Conservation (phyloP, 768 basidiomycete genomes). For the Auriscalpium orientale region DNA sequence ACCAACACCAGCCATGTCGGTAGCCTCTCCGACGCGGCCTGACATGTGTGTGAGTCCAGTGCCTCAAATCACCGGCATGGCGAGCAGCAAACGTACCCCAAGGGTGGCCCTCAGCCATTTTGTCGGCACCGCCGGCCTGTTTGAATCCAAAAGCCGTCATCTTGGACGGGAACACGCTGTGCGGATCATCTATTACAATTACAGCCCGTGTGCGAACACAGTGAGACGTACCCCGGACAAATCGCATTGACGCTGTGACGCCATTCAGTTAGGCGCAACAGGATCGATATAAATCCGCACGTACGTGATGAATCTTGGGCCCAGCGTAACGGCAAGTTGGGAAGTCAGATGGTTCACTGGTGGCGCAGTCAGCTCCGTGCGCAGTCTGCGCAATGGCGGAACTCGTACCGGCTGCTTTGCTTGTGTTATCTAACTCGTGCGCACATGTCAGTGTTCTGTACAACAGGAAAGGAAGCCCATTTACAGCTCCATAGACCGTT, state of each 20-base stretch:
- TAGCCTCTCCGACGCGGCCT: slow-evolving; percentile 60
- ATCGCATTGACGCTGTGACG: slow-evolving; percentile 69
- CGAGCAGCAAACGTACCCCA: slow-evolving; percentile 37
- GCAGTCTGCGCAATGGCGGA: background rate
- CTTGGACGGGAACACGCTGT: slow-evolving; percentile 70
- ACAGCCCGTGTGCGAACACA: background rate
- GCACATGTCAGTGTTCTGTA: background rate
- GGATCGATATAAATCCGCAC: slow-evolving; percentile 20
- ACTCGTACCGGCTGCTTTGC: slow-evolving; percentile 57
- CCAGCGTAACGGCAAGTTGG: slow-evolving; percentile 60
- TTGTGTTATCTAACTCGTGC: slow-evolving; percentile 52
- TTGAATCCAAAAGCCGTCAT: slow-evolving; percentile 75
- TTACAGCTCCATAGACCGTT: slow-evolving; percentile 74
- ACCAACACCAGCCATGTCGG: slow-evolving; percentile 66
- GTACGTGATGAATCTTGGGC: slow-evolving; percentile 54
- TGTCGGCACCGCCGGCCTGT: slow-evolving; percentile 39
- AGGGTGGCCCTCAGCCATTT: slow-evolving; percentile 48
- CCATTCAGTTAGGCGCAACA: background rate
- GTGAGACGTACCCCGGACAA: slow-evolving; percentile 55
- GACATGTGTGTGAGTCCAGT: slow-evolving; percentile 1
- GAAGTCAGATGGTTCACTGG: slow-evolving; percentile 72
- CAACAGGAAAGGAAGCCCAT: slow-evolving; percentile 22
- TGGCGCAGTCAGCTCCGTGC: background rate
- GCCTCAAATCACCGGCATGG: background rate
- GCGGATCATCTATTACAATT: background rate